Base-by-base conservation (phyloP, 768 basidiomycete species). In the Omphalotus guepiniiformis region DNA sequence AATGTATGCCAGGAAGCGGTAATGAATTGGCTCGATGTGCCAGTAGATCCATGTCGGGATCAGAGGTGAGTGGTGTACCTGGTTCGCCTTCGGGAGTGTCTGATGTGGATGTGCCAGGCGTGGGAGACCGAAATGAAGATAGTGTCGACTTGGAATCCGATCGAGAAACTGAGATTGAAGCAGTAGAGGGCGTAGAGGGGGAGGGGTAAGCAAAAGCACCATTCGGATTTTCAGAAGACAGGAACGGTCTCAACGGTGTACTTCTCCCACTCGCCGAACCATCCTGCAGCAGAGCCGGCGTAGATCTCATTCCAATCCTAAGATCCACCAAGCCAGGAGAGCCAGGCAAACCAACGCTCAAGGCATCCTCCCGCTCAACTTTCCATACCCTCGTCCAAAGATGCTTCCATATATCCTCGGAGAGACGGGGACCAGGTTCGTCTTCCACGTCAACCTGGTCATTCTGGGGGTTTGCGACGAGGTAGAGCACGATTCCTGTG, bases 401-500 rank as follows among this genome's bases (percentile, higher is more conserved):
- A 57, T 84, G 77, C 58, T 74, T 82, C 93, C 93, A 94, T 39
- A 91, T 83, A 34, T 88, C 87, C 49, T 94, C 90, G 32, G 88
- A 88, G 26, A 95, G 70, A 38, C 88, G 72, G 11, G 93, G 93
- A 11, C 93, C 93, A 28, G 79, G 81, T 51, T 82, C 76, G 32
- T 73, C 71, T 35, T 46, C 42, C 16, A 48, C 37, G 39, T 29
- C 44, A 19, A 32, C 48, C 26, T 50, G 53, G 2, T 46, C 21
- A 22, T 41, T 53, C 49, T 42, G 56, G 42, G 42, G 56, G 48
- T 36, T 57, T 38, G 42, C 21, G 9, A 89, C 77, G 38, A 97
- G 79, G 64, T 93, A 97, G 2, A 97, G 73, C 35, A 89, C 72
- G 39, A 97, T 67, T 4, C 94, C 94, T 12, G 78, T 66, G 0